phyloP scores from a whole-genome alignment of 495 filamentous ascomycete species.

The Aspergillus indologenus region DNA sequence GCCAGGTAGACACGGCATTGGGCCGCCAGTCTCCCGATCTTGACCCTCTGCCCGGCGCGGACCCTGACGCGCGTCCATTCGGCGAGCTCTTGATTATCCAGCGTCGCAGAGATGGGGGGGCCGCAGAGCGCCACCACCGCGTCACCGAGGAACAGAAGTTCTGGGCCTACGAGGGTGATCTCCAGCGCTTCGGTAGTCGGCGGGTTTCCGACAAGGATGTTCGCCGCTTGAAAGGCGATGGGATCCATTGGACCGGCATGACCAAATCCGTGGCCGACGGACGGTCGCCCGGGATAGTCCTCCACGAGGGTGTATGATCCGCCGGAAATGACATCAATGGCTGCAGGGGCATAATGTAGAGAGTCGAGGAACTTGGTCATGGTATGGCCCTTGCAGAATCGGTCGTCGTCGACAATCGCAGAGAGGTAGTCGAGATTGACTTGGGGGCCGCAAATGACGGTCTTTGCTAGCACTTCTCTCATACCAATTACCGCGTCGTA shows the following conservation, averaged over 20 bases:
- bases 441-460: conserved; percentile 51
- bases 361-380: conserved; percentile 50
- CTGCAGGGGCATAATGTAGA: conserved; percentile 48
- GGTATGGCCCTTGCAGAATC: conserved; percentile 48
- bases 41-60: conserved; percentile 49
- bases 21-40: conserved; percentile 50
- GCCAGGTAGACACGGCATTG: conserved; percentile 60
- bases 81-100: conserved; percentile 44
- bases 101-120: conserved; percentile 43
- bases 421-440: conserved; percentile 57
- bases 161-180: conserved; percentile 57
- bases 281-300: conserved; percentile 56
- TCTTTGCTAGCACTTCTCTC: conserved; percentile 35
- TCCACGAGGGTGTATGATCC: conserved; percentile 58
- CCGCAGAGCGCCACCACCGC: conserved; percentile 53
- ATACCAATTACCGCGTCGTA: conserved; percentile 44
- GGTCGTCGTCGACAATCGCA: conserved; percentile 38
- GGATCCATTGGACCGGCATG: conserved; percentile 56
- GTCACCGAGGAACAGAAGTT: conserved; percentile 50
- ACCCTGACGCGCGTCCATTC: conserved; percentile 56
- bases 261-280: conserved; percentile 48
- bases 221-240: conserved; percentile 52
- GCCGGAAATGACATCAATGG: conserved; percentile 55
- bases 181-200: conserved; percentile 52
- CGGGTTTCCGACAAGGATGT: conserved; percentile 56